Evolutionary conservation across 257 asterid genomes (phyloP).

Genomic region (Rauvolfia tetraphylla): DNA sequence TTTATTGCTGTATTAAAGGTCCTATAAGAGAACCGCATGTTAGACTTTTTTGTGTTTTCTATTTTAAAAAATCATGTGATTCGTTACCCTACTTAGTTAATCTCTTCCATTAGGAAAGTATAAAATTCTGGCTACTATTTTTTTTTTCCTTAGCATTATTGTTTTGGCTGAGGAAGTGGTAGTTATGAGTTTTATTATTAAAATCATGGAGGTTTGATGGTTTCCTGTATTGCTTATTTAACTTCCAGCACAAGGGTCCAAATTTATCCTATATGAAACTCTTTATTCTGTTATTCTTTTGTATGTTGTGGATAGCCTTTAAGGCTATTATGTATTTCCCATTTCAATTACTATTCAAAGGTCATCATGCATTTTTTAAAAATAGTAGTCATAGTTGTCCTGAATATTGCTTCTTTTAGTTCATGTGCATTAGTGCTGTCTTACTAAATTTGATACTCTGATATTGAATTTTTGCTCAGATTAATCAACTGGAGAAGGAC

Average conservation of each 20-base stretch:
- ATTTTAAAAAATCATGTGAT: neutral
- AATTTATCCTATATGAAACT: neutral
- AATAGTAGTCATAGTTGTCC: neutral
- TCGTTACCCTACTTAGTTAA: neutral
- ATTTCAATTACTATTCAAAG: neutral
- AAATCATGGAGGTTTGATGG: too few species aligned
- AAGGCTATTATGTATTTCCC: neutral
- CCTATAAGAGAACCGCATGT: neutral
- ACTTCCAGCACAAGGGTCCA: neutral
- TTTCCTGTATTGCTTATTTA: neutral
- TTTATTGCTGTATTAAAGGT: neutral
- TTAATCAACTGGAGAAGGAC: conserved; percentile 96
- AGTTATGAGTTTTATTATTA: neutral
- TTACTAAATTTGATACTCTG: neutral
- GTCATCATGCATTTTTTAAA: neutral
- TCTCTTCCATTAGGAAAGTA: neutral
- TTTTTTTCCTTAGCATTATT: neutral
- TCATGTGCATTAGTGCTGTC: neutral
- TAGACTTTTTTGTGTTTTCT: neutral
- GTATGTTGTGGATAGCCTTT: neutral
- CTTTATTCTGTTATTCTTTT: neutral
- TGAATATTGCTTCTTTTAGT: neutral
- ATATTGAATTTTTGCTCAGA: conserved; percentile 33
- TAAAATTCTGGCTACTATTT: neutral
- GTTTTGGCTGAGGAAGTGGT: neutral